These are phyloP conservation scores for Phytopythium kandeliae DNA, from an alignment of 352 stramenopile species.

Conservation along the genomic window DNA sequence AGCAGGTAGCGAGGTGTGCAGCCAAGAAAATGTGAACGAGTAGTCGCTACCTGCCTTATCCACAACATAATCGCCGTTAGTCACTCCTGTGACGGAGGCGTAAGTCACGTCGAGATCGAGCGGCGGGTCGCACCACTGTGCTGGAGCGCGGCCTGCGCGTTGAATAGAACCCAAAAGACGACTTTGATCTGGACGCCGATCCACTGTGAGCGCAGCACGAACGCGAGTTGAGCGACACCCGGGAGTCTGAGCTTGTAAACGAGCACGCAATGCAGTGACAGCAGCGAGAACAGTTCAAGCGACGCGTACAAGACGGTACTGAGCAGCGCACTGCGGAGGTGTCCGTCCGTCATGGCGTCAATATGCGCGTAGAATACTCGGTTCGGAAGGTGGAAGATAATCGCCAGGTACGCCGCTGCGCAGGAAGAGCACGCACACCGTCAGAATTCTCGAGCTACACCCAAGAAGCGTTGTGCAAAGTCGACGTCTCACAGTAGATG, in stretches of 20 bases:
- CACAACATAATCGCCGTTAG: background rate
- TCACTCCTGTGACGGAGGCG: too few species aligned
- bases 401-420: conserved; percentile 18
- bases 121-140: too few species aligned
- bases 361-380: conserved; percentile 17
- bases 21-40: conserved; percentile 20
- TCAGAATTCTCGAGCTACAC: conserved; percentile 1
- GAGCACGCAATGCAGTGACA: conserved; percentile 14
- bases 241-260: conserved; percentile 15
- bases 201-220: conserved; percentile 29
- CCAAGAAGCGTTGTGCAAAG: too few species aligned
- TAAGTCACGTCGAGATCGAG: too few species aligned
- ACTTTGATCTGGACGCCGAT: conserved; percentile 28
- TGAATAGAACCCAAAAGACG: conserved; percentile 35
- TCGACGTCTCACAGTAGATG: conserved; percentile 38
- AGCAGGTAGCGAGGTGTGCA: too few species aligned
- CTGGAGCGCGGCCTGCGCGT: conserved; percentile 18
- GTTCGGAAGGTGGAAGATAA: conserved; percentile 25
- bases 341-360: conserved; percentile 8
- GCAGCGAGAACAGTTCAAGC: conserved; percentile 25
- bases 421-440: background rate
- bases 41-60: conserved; percentile 20
- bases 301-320: conserved; percentile 21
- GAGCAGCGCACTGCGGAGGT: conserved; percentile 9
- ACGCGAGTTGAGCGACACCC: conserved; percentile 21